Conservation (phyloP, 2,329 filamentous ascomycete species). For the Myriosclerotinia curreyana region DNA sequence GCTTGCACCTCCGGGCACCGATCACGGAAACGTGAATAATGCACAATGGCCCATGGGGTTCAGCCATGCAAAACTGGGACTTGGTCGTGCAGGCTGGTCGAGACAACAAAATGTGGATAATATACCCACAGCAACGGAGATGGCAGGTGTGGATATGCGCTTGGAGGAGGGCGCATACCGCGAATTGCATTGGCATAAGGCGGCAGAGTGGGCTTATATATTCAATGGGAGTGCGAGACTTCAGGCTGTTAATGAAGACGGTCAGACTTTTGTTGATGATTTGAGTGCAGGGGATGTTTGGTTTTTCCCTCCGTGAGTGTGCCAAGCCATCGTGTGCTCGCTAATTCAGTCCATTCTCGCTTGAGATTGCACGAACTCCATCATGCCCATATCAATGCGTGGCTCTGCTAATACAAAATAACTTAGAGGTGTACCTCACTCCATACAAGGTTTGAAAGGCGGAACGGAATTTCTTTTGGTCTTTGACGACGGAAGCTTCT, state of each 20-base stretch:
- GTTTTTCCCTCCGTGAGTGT: conserved; percentile 67
- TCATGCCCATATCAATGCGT: background rate
- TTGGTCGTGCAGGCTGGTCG: conserved; percentile 69
- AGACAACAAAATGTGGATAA: conserved; percentile 68
- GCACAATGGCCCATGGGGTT: conserved; percentile 62
- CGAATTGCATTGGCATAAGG: conserved; percentile 78
- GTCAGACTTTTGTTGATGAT: conserved; percentile 74
- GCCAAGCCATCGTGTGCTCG: background rate
- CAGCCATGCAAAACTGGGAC: conserved; percentile 48
- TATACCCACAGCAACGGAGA: conserved; percentile 62
- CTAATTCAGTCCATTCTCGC: background rate
- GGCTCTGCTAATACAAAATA: background rate
- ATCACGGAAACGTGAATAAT: conserved; percentile 67
- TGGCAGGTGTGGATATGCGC: conserved; percentile 77
- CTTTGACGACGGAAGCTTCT: conserved; percentile 58
- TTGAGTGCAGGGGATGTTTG: conserved; percentile 73
- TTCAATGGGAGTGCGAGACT: conserved; percentile 68
- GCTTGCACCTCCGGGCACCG: conserved; percentile 68
- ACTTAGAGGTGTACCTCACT: conserved; percentile 67
- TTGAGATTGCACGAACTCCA: background rate
- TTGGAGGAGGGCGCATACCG: conserved; percentile 70
- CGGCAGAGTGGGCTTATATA: conserved; percentile 76
- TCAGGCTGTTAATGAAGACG: conserved; percentile 71
- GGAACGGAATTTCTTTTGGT: conserved; percentile 64
- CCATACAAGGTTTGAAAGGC: conserved; percentile 68